Conservation (phyloP, 805 yeast species). For the Candida michaelii region DNA sequence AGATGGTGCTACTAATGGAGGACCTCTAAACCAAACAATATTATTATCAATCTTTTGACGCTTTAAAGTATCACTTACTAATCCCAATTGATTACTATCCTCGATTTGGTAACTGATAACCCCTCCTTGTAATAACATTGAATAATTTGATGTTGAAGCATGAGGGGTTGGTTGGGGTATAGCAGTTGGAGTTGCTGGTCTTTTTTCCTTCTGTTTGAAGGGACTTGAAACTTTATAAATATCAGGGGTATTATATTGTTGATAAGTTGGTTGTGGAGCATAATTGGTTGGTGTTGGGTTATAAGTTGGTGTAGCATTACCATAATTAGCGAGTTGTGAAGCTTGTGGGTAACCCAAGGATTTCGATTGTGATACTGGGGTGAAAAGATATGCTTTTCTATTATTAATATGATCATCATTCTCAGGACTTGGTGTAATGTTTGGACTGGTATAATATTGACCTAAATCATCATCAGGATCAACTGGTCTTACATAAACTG, state of each 20-base stretch:
- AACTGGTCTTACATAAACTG: conserved; percentile 76
- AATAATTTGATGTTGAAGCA: conserved; percentile 33
- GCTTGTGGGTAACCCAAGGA: conserved; percentile 9
- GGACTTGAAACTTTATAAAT: conserved; percentile 7
- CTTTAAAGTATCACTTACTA: conserved; percentile 25
- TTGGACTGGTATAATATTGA: conserved; percentile 52
- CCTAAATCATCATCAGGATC: conserved; percentile 82
- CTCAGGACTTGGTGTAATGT: conserved; percentile 38
- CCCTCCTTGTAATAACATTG: conserved; percentile 40
- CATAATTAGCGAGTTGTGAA: conserved; percentile 3
- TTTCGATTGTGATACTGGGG: conserved; percentile 45
- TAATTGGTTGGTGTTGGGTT: conserved; percentile 2
- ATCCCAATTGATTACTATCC: conserved; percentile 19
- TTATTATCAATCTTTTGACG: conserved; percentile 19
- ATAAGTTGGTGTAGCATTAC: conserved; percentile 3
- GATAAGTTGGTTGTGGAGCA: conserved; percentile 1
- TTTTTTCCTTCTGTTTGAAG: conserved; percentile 9
- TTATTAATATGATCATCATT: conserved; percentile 36
- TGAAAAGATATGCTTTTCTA: conserved; percentile 42
- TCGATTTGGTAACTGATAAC: conserved; percentile 33
- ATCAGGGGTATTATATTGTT: neutral
- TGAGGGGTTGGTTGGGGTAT: conserved; percentile 18
- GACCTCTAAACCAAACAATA: conserved; percentile 66
- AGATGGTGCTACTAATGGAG: conserved; percentile 46
- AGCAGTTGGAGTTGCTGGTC: conserved; percentile 14